phyloP scores from a whole-genome alignment of 1,284 basidiomycete species.

The Rhizoctonia solani region DNA sequence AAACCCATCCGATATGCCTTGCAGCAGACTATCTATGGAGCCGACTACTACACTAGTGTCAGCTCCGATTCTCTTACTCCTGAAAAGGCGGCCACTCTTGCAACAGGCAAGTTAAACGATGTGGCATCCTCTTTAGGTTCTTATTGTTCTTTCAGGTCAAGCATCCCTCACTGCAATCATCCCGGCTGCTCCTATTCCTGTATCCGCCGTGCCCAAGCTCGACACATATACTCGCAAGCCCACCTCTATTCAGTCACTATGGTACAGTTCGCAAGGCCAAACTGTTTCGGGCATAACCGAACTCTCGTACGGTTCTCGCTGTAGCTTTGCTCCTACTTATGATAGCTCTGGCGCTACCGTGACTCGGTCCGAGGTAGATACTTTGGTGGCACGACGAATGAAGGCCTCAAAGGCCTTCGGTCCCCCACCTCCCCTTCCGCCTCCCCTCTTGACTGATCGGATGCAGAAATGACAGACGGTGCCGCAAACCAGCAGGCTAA shows the following conservation, averaged over 20 bases:
- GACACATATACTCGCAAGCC: conserved; percentile 40
- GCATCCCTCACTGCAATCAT: conserved; percentile 74
- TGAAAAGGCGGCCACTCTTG: conserved; percentile 35
- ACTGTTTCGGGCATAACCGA: conserved; percentile 51
- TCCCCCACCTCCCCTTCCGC: neutral
- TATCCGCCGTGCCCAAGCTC: conserved; percentile 46
- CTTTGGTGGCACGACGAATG: neutral
- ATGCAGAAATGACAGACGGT: neutral
- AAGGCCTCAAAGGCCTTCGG: neutral
- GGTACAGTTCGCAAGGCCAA: conserved; percentile 41
- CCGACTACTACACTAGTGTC: conserved; percentile 77
- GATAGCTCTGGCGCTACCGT: conserved; percentile 60
- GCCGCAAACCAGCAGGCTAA: neutral
- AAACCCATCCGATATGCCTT: conserved; percentile 61
- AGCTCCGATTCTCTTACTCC: conserved; percentile 52
- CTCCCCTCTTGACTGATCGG: neutral
- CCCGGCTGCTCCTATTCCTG: conserved; percentile 56
- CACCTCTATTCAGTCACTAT: neutral
- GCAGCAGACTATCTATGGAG: conserved; percentile 71
- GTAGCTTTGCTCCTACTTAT: conserved; percentile 75
- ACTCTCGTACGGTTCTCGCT: conserved; percentile 71
- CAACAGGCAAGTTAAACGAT: conserved; percentile 32
- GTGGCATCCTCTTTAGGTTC: neutral
- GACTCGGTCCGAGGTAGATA: conserved; percentile 3
- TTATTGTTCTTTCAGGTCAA: conserved; percentile 49